phyloP scores from a whole-genome alignment of 331 rosid genomes.

The Erythrophleum ivorense region DNA sequence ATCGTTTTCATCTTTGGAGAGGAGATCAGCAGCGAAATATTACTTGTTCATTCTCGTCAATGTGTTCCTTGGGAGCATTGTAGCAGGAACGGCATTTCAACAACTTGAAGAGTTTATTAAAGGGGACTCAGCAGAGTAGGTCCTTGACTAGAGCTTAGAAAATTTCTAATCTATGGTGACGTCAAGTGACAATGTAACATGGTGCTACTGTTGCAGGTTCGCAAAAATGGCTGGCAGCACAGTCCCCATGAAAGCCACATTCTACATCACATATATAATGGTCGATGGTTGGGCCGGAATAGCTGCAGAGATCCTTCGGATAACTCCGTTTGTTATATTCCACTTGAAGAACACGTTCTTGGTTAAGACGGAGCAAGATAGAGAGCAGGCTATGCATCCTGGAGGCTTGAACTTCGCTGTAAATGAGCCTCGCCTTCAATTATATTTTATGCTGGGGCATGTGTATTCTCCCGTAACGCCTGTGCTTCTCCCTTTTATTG shows the following conservation, averaged over 20 bases:
- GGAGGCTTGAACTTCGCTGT: slow-evolving; percentile 73
- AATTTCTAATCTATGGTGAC: slow-evolving; percentile 35
- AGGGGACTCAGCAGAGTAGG: slow-evolving; percentile 76
- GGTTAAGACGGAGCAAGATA: slow-evolving; percentile 87
- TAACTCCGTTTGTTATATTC: slow-evolving; percentile 63
- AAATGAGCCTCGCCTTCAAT: slow-evolving; percentile 86
- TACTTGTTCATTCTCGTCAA: slow-evolving; percentile 76
- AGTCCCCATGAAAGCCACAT: slow-evolving; percentile 94
- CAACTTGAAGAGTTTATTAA: slow-evolving; percentile 65
- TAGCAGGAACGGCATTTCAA: slow-evolving; percentile 91
- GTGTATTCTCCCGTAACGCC: slow-evolving; percentile 91
- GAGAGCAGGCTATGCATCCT: slow-evolving; percentile 82
- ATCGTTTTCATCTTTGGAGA: slow-evolving; percentile 77
- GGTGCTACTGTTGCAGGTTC: slow-evolving; percentile 59
- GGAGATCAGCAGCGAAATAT: slow-evolving; percentile 87
- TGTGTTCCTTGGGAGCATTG: slow-evolving; percentile 88
- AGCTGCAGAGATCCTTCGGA: slow-evolving; percentile 82
- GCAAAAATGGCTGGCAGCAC: slow-evolving; percentile 80
- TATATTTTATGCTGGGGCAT: slow-evolving; percentile 85
- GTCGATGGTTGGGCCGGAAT: slow-evolving; percentile 96
- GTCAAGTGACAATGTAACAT: slow-evolving; percentile 16
- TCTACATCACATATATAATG: slow-evolving; percentile 93
- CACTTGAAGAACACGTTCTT: slow-evolving; percentile 87
- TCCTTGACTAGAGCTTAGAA: slow-evolving; percentile 26
- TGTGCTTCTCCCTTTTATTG: slow-evolving; percentile 81